Conservation (phyloP, 176 grass and related monocot species). For the Lolium rigidum region DNA sequence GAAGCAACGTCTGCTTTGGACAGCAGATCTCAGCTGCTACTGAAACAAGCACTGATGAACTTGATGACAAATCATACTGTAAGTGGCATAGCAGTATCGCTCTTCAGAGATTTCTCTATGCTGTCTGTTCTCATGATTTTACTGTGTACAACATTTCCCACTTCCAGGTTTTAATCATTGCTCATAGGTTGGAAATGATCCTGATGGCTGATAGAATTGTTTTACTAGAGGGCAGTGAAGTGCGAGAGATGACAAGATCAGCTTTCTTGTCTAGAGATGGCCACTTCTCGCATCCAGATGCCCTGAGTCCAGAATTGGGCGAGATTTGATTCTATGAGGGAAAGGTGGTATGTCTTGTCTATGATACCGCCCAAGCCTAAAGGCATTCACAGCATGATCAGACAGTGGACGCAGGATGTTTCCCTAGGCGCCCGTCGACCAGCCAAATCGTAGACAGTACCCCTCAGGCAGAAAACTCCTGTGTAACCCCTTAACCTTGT, state of each 20-base stretch:
- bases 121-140: not conserved
- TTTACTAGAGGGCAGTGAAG: conserved; percentile 55
- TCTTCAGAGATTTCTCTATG: not conserved
- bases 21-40: conserved; percentile 64
- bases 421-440: not conserved
- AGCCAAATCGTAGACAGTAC: not conserved
- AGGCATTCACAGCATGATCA: not conserved
- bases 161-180: conserved; percentile 71
- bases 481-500: not conserved
- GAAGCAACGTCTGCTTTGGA: conserved; percentile 90
- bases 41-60: conserved; percentile 68
- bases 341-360: not conserved
- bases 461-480: not conserved
- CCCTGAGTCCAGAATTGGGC: conserved; percentile 14
- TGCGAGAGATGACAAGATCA: conserved; percentile 54
- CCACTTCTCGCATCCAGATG: conserved; percentile 2
- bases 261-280: conserved; percentile 52
- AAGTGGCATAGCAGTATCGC: conserved; percentile 15
- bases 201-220: conserved; percentile 79
- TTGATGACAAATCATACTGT: conserved; percentile 57
- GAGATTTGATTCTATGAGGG: not conserved
- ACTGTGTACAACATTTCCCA: not conserved
- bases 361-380: not conserved
- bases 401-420: not conserved
- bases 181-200: conserved; percentile 73